These are phyloP conservation scores for Pisolithus orientalis DNA, from an alignment of 768 basidiomycete genomes.

Conservation along the genomic window DNA sequence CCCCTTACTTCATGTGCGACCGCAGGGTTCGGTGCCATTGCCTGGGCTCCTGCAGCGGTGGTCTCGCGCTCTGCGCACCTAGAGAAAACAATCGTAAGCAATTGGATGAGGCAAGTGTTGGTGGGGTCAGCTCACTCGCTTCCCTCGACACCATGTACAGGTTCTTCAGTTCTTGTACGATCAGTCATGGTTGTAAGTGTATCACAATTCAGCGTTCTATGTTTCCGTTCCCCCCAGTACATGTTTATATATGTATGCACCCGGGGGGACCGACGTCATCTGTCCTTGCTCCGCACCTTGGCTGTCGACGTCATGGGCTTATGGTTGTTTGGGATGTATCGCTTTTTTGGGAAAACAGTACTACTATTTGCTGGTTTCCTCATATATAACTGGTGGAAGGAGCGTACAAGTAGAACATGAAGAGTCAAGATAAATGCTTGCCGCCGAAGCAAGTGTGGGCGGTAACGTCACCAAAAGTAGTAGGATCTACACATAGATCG, in stretches of 20 bases:
- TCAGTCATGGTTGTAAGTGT: constrained; percentile 5
- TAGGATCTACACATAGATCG: not conserved
- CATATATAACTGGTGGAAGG: too few relatives aligned
- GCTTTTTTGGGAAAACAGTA: too few relatives aligned
- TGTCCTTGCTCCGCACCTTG: not conserved
- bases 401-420: not conserved
- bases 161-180: not conserved
- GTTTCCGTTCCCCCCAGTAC: not conserved
- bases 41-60: constrained; percentile 47
- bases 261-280: constrained; percentile 2
- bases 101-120: constrained; percentile 3
- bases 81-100: not conserved
- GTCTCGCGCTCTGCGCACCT: constrained; percentile 40
- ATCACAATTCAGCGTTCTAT: too few relatives aligned
- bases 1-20: constrained; percentile 40
- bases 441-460: not conserved
- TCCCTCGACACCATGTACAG: constrained; percentile 36
- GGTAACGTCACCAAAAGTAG: not conserved
- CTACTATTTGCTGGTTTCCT: too few relatives aligned
- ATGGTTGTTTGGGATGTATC: too few relatives aligned
- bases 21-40: constrained; percentile 37
- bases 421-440: not conserved
- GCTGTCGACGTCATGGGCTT: not conserved
- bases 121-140: constrained; percentile 23
- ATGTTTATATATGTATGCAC: not conserved